Evolutionary conservation across 2,329 filamentous ascomycete genomes (phyloP).

Genomic region (Verticillium klebahnii): DNA sequence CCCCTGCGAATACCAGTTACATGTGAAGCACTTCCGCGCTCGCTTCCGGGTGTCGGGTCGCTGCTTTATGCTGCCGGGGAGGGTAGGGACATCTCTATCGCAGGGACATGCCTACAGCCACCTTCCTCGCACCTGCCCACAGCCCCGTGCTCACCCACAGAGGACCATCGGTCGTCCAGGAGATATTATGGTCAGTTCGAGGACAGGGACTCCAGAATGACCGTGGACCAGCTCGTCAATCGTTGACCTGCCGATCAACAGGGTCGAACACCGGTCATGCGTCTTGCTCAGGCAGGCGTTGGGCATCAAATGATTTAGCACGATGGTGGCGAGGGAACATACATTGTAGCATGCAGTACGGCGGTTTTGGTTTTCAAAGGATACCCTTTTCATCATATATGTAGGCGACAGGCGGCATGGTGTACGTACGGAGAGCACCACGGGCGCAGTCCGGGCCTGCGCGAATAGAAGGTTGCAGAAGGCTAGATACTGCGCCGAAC

Average conservation of each 20-base stretch:
- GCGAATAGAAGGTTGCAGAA: neutral
- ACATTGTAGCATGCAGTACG: neutral
- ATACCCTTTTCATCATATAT: neutral
- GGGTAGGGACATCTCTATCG: constrained; percentile 5
- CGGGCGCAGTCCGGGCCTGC: neutral
- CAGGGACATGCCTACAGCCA: neutral
- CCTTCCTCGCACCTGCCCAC: constrained; percentile 16
- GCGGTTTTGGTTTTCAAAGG: neutral
- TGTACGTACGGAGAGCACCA: neutral
- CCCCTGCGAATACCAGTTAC: constrained; percentile 19
- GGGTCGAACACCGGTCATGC: neutral
- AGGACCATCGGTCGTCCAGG: neutral
- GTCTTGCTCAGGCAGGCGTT: neutral
- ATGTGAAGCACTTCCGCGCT: constrained; percentile 4
- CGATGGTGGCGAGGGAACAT: neutral
- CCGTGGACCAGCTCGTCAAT: neutral
- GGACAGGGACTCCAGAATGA: neutral
- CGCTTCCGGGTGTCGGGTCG: constrained; percentile 23
- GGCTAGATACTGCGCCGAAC: neutral
- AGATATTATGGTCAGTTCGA: neutral
- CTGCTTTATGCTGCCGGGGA: constrained; percentile 9
- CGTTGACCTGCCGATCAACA: neutral
- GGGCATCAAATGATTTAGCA: neutral
- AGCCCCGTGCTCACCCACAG: constrained; percentile 20
- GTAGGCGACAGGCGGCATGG: neutral